phyloP scores from a whole-genome alignment of 768 basidiomycete genomes.

The Pulveroboletus sp. region DNA sequence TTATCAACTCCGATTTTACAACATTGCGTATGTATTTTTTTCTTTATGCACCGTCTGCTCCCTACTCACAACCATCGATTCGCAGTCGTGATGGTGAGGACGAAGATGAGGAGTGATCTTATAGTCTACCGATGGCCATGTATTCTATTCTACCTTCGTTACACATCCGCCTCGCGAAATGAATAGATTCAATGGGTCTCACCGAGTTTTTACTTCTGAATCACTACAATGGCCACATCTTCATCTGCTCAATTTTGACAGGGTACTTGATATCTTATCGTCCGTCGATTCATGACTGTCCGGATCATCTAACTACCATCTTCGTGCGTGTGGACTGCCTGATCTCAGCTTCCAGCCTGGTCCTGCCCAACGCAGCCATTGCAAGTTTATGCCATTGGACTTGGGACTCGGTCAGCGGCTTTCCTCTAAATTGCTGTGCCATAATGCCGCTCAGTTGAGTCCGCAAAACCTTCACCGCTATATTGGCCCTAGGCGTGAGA shows the following conservation, averaged over 20 bases:
- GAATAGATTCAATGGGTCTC: neutral
- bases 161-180: conserved; percentile 5
- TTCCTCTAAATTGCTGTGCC: conserved; percentile 62
- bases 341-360: conserved; percentile 34
- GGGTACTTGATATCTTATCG: neutral
- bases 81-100: conserved; percentile 46
- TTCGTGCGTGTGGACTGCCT: conserved; percentile 10
- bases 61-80: conserved; percentile 1
- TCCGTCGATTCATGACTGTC: neutral
- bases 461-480: conserved; percentile 80
- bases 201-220: neutral
- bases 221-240: neutral
- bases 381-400: conserved; percentile 70
- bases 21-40: conserved; percentile 63
- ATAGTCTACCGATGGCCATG: neutral
- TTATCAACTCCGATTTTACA: conserved; percentile 95
- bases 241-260: neutral
- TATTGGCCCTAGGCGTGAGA: conserved; percentile 60
- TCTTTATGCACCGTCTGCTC: neutral
- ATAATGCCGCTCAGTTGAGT: conserved; percentile 54
- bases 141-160: conserved; percentile 1
- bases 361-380: conserved; percentile 54
- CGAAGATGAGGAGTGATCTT: conserved; percentile 46
- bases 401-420: conserved; percentile 54
- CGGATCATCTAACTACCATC: conserved; percentile 17